A percentile compares a stretch with the other conserved stretches of the same genome.
Conservation (phyloP, 2,329 filamentous ascomycete species). For the Fonsecaea multimorphosa region DNA sequence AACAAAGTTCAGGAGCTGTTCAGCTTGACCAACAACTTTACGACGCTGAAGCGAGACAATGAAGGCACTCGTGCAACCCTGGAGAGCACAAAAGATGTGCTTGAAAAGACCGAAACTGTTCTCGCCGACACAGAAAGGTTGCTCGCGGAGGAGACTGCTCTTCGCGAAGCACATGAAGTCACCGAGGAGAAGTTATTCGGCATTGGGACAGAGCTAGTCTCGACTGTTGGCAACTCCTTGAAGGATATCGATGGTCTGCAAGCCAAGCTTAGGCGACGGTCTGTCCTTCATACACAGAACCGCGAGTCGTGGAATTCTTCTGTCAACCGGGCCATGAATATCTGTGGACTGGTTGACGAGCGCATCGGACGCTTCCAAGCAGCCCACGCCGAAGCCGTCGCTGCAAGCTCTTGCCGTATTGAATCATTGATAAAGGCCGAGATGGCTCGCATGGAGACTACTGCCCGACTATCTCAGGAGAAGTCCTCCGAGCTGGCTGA, state of each 20-base stretch:
- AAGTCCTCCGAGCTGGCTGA: constrained; percentile 71
- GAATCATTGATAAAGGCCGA: constrained; percentile 77
- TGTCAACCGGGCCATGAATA: constrained; percentile 74
- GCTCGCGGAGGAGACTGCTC: constrained; percentile 76
- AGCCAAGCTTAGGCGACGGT: constrained; percentile 84
- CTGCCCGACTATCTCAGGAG: constrained; percentile 72
- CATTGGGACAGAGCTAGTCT: constrained; percentile 77
- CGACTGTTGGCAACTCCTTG: constrained; percentile 77
- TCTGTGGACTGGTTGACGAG: constrained; percentile 77
- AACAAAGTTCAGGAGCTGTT: constrained; percentile 96
- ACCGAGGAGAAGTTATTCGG: constrained; percentile 79
- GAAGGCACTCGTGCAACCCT: constrained; percentile 75
- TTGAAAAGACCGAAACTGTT: constrained; percentile 87
- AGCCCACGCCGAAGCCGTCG: constrained; percentile 74
- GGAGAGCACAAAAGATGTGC: constrained; percentile 77
- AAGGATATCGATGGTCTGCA: constrained; percentile 80
- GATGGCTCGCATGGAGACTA: constrained; percentile 71
- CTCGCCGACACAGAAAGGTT: constrained; percentile 76
- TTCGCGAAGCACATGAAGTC: constrained; percentile 82
- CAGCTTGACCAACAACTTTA: constrained; percentile 82
- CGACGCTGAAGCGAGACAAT: constrained; percentile 86
- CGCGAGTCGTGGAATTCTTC: constrained; percentile 78
- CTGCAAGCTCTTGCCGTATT: constrained; percentile 72
- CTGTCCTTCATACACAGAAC: constrained; percentile 81
- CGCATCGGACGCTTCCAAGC: constrained; percentile 74